phyloP scores from a whole-genome alignment of 164 flowering plant species.

The Amborella trichopoda region DNA sequence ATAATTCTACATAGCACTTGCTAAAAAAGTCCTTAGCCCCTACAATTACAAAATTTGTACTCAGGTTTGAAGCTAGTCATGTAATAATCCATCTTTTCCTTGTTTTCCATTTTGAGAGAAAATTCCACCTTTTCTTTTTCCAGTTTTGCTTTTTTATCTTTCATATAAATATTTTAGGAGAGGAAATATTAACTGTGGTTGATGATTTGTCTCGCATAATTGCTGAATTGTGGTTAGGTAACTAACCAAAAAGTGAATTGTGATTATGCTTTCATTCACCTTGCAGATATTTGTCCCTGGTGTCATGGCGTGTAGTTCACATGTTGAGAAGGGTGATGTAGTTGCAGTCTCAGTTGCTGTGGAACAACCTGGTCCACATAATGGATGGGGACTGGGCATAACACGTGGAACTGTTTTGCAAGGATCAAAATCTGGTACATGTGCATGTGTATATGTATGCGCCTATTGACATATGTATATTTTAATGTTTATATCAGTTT shows the following conservation, averaged over 20 bases:
- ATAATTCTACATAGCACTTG: too few relatives aligned
- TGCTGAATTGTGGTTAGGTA: background rate
- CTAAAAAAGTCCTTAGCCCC: too few relatives aligned
- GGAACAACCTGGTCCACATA: slow-evolving; percentile 57
- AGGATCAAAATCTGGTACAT: slow-evolving; percentile 53
- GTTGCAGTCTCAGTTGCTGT: slow-evolving; percentile 94
- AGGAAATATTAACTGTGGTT: too few relatives aligned
- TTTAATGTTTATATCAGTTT: too few relatives aligned
- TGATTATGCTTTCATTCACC: slow-evolving; percentile 1
- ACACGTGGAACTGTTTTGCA: slow-evolving; percentile 88
- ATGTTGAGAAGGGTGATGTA: slow-evolving; percentile 83
- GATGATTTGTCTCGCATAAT: background rate
- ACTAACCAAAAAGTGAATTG: background rate
- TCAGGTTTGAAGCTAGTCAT: too few relatives aligned
- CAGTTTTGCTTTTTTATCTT: too few relatives aligned
- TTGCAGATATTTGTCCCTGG: slow-evolving; percentile 91
- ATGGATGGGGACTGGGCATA: slow-evolving; percentile 71
- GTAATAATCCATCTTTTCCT: too few relatives aligned
- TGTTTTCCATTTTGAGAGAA: too few relatives aligned
- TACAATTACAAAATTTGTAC: too few relatives aligned
- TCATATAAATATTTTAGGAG: too few relatives aligned
- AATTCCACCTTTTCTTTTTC: too few relatives aligned
- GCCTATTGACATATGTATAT: too few relatives aligned
- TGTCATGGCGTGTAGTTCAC: slow-evolving; percentile 92
- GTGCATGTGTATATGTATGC: background rate